Base-by-base conservation (phyloP, 768 basidiomycete species). In the Phlebiopsis gigantea region DNA sequence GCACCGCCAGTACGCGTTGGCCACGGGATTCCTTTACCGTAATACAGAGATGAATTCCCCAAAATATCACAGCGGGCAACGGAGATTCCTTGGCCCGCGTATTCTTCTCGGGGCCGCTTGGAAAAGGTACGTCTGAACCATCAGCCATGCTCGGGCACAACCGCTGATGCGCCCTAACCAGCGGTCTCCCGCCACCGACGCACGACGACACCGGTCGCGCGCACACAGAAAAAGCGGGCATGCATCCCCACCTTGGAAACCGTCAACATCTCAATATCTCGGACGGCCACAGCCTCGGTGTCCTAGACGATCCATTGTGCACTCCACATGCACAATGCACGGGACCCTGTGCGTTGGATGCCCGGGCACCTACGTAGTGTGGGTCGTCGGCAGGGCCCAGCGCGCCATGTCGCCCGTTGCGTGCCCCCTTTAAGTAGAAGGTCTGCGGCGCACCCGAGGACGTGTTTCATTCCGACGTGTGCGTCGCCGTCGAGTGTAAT, bases 231-330 rank as follows among this genome's bases (percentile, higher is more conserved):
- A 48, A 15, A 9, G 21, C 50, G 50, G 50, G 19, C 50, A 51
- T 51, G 19, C 9, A n/a, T 51, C 50, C n/a, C 50, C 31, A 51
- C 50, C 50, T 51, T 51, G 50, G 50, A 51, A 34, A 51, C 50
- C 19, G 31, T n/a, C n/a, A 30, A 31, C 21, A 48, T 4, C 15
- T 48, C 28, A 15, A 31, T n/a, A n/a, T n/a, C n/a, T n/a, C n/a
- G n/a, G n/a, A n/a, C n/a, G n/a, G n/a, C n/a, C n/a, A n/a, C n/a
- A n/a, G n/a, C n/a, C n/a, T n/a, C n/a, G n/a, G n/a, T n/a, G n/a
- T 48, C 47, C 6, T n/a, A 30, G 6, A 29, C 22, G 22, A 22
- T 15, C 42, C 43, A 44, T n/a, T n/a, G 43, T n/a, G 7, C 6
- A 7, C 43, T 6, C 43, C 7, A 44, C 17, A 15, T 7, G 43